Percentiles rank a stretch among this genome's conserved stretches.
Conservation (phyloP, 768 basidiomycete species). For the Leccinellum albellum region DNA sequence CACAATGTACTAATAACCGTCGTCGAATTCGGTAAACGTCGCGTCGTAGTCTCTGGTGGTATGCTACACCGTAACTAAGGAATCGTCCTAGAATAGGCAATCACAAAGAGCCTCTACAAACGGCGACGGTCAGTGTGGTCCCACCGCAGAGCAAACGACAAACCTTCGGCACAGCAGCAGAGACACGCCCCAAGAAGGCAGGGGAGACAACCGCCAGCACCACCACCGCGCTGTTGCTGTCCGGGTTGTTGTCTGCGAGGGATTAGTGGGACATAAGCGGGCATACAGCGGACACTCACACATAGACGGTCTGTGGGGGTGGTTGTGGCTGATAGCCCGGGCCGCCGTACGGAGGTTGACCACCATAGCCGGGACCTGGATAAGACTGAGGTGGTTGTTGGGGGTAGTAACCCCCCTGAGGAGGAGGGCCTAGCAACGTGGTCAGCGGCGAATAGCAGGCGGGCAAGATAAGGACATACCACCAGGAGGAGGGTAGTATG, state of each 20-base stretch:
- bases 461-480: conserved; percentile 8
- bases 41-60: conserved; percentile 12
- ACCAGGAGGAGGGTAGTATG: conserved; percentile 59
- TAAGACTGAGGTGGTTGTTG: conserved; percentile 73
- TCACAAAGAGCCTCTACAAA: conserved; percentile 63
- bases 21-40: conserved; percentile 10
- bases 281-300: conserved; percentile 44
- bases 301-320: conserved; percentile 79
- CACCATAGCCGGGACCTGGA: conserved; percentile 43
- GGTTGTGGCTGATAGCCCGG: conserved; percentile 53
- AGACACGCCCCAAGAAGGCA: conserved; percentile 47
- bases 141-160: conserved; percentile 23
- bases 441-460: conserved; percentile 4
- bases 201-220: conserved; percentile 36
- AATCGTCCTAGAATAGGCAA: conserved; percentile 49
- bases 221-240: conserved; percentile 33
- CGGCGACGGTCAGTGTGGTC: conserved; percentile 23
- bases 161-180: conserved; percentile 53
- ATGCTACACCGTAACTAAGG: conserved; percentile 14
- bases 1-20: conserved; percentile 19
- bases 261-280: neutral
- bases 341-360: conserved; percentile 29
- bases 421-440: conserved; percentile 46
- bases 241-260: conserved; percentile 37
- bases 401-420: conserved; percentile 66